These are phyloP conservation scores for Schizonepeta tenuifolia DNA, from an alignment of 257 asterid genomes.

Conservation along the genomic window DNA sequence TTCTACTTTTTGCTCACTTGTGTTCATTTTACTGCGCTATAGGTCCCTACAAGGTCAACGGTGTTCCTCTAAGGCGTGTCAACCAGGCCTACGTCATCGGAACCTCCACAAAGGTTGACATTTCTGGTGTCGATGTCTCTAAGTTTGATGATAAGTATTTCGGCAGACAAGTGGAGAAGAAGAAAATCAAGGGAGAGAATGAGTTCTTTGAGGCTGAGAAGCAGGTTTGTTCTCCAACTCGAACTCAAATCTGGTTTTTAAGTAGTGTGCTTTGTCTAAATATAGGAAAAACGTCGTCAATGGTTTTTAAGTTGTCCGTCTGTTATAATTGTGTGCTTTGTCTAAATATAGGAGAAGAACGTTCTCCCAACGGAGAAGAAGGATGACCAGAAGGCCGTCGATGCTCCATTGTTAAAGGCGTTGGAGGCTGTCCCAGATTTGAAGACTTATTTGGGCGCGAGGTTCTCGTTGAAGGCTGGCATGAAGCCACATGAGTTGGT, in stretches of 20 bases:
- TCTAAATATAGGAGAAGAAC: conserved; percentile 43
- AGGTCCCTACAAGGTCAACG: conserved; percentile 72
- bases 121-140: conserved; percentile 51
- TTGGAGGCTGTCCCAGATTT: conserved; percentile 58
- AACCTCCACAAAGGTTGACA: conserved; percentile 65
- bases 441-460: conserved; percentile 64
- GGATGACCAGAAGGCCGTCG: conserved; percentile 65
- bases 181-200: conserved; percentile 53
- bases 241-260: background rate
- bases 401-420: conserved; percentile 55
- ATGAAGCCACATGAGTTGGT: conserved; percentile 75
- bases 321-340: background rate
- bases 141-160: conserved; percentile 69
- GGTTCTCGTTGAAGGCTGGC: conserved; percentile 73
- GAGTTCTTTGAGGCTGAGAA: conserved; percentile 65
- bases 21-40: background rate
- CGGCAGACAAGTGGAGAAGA: conserved; percentile 60
- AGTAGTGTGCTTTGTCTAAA: background rate
- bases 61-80: conserved; percentile 73
- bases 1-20: background rate
- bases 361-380: conserved; percentile 56
- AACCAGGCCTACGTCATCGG: conserved; percentile 71
- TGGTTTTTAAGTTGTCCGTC: background rate
- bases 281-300: conserved; percentile 50
- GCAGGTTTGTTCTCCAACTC: conserved; percentile 34